phyloP scores from a whole-genome alignment of 441 rosid species.

The Arabidopsis lyrata region DNA sequence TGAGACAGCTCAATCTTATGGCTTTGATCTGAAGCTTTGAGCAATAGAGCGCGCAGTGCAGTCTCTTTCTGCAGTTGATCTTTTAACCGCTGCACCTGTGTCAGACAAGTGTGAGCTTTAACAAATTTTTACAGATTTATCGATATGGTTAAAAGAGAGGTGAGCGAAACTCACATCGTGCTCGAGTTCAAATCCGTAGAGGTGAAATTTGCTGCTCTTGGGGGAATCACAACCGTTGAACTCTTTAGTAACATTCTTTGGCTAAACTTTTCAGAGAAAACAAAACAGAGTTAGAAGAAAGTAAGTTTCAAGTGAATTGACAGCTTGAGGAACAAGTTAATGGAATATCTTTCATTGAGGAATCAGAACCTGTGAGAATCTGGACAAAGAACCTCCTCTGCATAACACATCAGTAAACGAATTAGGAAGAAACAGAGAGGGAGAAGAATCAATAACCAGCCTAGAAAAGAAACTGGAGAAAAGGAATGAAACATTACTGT shows the following conservation, averaged over 20 bases:
- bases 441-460: constrained; percentile 24
- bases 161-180: constrained; percentile 70
- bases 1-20: constrained; percentile 53
- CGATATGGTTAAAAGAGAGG: constrained; percentile 6
- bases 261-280: constrained; percentile 49
- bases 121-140: background rate
- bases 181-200: constrained; percentile 72
- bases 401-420: constrained; percentile 28
- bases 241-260: constrained; percentile 45
- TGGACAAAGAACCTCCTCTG: constrained; percentile 52
- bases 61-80: constrained; percentile 72
- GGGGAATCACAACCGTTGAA: constrained; percentile 48
- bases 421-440: constrained; percentile 30
- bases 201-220: constrained; percentile 50
- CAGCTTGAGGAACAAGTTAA: constrained; percentile 38
- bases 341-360: background rate
- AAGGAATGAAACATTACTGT: constrained; percentile 42
- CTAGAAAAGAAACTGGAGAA: constrained; percentile 11
- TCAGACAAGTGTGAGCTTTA: constrained; percentile 30
- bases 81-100: constrained; percentile 71
- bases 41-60: constrained; percentile 61
- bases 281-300: constrained; percentile 25
- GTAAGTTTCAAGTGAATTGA: constrained; percentile 18
- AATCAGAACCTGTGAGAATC: constrained; percentile 34
- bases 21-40: constrained; percentile 64